Conservation (phyloP, 2,329 filamentous ascomycete species). For the Elsinoe perseae region DNA sequence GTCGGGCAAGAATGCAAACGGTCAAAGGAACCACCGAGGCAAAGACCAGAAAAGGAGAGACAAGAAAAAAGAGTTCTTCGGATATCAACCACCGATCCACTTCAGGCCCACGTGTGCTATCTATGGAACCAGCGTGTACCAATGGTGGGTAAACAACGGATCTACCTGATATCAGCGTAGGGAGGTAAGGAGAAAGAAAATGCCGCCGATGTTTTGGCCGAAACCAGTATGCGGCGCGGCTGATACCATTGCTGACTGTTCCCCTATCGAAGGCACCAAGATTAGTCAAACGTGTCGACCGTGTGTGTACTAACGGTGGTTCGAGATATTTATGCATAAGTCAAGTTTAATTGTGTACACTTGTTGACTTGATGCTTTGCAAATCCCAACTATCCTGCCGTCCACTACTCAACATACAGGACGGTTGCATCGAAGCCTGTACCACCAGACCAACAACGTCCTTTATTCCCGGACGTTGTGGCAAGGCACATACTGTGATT, state of each 20-base stretch:
- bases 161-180: slow-evolving; percentile 5
- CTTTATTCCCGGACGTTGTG: slow-evolving; percentile 5
- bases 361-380: no score
- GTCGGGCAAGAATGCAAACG: background rate
- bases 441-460: background rate
- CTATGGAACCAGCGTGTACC: background rate
- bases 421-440: background rate
- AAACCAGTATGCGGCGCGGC: background rate
- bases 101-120: slow-evolving; percentile 9
- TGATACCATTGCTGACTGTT: background rate
- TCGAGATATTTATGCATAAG: background rate
- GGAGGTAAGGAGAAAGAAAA: background rate
- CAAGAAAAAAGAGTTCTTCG: background rate
- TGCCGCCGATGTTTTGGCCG: background rate
- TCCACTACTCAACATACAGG: background rate
- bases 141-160: background rate
- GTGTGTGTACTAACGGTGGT: background rate
- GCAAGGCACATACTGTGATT: background rate
- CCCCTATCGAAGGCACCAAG: background rate
- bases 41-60: slow-evolving; percentile 5
- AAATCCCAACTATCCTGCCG: background rate
- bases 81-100: slow-evolving; percentile 4
- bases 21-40: background rate
- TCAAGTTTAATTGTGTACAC: background rate
- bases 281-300: background rate